phyloP scores from a whole-genome alignment of 2,329 filamentous ascomycete species.

The Sporothrix schenckii region DNA sequence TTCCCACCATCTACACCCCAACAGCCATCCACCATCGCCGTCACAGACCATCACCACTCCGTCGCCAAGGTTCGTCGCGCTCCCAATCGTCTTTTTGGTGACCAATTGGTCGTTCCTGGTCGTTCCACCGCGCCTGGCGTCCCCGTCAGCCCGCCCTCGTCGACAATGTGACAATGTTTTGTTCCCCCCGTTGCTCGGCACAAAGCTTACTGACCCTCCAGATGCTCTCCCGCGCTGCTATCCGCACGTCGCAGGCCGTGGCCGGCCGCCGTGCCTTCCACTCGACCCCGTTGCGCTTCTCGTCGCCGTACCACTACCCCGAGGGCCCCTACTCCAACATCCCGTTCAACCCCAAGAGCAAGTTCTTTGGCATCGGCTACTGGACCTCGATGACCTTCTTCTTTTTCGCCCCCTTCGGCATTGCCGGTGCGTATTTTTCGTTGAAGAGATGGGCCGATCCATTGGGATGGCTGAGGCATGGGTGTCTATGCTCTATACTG shows the following conservation, averaged over 20 bases:
- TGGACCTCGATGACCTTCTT: slow-evolving; percentile 68
- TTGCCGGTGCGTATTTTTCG: slow-evolving; percentile 57
- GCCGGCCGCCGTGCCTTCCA: slow-evolving; percentile 87
- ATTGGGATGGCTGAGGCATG: neutral
- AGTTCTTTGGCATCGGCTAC: slow-evolving; percentile 81
- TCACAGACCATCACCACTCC: slow-evolving; percentile 30
- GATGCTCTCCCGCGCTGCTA: slow-evolving; percentile 77
- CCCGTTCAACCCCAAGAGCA: slow-evolving; percentile 93
- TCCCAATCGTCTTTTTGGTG: neutral
- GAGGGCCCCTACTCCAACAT: slow-evolving; percentile 94
- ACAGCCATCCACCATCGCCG: slow-evolving; percentile 16
- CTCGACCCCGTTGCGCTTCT: slow-evolving; percentile 79
- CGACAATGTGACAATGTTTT: too few species aligned
- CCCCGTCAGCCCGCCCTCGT: neutral
- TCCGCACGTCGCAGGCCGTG: slow-evolving; percentile 58
- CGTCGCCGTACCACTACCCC: slow-evolving; percentile 96
- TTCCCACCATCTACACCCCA: slow-evolving; percentile 5
- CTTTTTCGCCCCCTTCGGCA: slow-evolving; percentile 66
- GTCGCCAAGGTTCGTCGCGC: slow-evolving; percentile 28
- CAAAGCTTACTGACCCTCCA: slow-evolving; percentile 43
- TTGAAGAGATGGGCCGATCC: too few species aligned
- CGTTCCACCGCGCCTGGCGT: neutral
- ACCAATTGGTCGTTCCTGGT: slow-evolving; percentile 25
- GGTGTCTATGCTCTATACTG: neutral
- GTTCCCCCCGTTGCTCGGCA: neutral